Base-by-base conservation (phyloP, 768 basidiomycete genomes). In the Hypholoma sublateritium region DNA sequence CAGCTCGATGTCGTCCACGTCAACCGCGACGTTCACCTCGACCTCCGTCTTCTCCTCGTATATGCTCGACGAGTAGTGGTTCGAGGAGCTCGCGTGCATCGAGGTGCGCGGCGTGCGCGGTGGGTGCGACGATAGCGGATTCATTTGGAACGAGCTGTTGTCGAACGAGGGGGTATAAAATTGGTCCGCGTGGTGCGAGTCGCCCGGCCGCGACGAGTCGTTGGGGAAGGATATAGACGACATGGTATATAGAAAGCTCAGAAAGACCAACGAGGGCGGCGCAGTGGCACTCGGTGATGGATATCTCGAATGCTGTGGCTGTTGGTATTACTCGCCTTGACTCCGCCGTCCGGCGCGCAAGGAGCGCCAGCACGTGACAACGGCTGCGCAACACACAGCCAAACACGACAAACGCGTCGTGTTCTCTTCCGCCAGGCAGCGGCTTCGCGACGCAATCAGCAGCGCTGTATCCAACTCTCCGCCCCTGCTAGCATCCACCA, bases 71-170 rank as follows among this genome's bases (percentile, higher is more conserved):
- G 68, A 70, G 62, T 76, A 80, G 17, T 71, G 60, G 43, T 78
- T 72, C 16, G 77, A 64, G 1, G 72, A 70, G 57, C 64, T 71
- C 37, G 60, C 63, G 51, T 63, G 61, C 24, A 82, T 64, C 1
- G 85, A 87, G 9, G 80, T 79, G 59, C 84, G 80, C 2, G 89
- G 89, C 41, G 89, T 89, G 24, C 91, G 81, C 17, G 90, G 91
- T 1, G 91, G 90, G 67, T 91, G 90, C 4, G 82, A 77, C 13
- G 89, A 89, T 50, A 86, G 81, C 8, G 90, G 90, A 65, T 92
- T 92, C 82, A 92, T 89, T 60, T 89, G 88, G 64, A 93, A 91
- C 32, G 86, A 78, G 50, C 71, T 76, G 55, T 78, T 68, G 61
- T 89, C 87, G 63, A 85, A 90, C 25, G 77, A 69, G 11, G 85